phyloP scores from a whole-genome alignment of 768 basidiomycete genomes.

The Tricholomella constricta region DNA sequence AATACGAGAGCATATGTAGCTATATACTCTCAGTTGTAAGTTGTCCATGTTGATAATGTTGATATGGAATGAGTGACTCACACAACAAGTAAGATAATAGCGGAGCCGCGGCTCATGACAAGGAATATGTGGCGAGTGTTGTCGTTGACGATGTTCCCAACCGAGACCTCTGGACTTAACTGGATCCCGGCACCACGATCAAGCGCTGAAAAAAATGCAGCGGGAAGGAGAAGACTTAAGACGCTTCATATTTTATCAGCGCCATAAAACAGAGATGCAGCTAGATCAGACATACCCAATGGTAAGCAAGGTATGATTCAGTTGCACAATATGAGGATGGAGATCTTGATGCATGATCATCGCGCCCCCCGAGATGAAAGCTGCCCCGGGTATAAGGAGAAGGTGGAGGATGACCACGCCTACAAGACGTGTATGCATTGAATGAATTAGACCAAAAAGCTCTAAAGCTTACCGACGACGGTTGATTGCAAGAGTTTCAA shows the following conservation, averaged over 20 bases:
- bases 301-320: constrained; percentile 70
- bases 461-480: constrained; percentile 50
- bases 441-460: not conserved
- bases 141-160: constrained; percentile 40
- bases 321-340: constrained; percentile 62
- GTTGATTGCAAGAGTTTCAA: constrained; percentile 69
- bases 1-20: constrained; percentile 68
- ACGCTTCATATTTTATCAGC: constrained; percentile 42
- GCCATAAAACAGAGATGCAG: not conserved
- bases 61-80: constrained; percentile 29
- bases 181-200: constrained; percentile 31
- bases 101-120: constrained; percentile 64
- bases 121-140: constrained; percentile 48
- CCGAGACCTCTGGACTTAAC: constrained; percentile 18
- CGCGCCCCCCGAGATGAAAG: constrained; percentile 75
- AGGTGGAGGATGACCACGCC: constrained; percentile 77
- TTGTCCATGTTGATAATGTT: not conserved
- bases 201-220: constrained; percentile 67
- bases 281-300: constrained; percentile 52
- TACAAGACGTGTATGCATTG: constrained; percentile 16
- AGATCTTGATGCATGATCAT: constrained; percentile 66
- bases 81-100: constrained; percentile 63
- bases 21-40: constrained; percentile 20
- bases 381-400: constrained; percentile 66
- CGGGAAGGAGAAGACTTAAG: constrained; percentile 61